A percentile compares a stretch with the other conserved stretches of the same genome.
These are phyloP conservation scores for Penicillium rolfsii DNA, from an alignment of 2,329 filamentous ascomycete species.

Conservation along the genomic window DNA sequence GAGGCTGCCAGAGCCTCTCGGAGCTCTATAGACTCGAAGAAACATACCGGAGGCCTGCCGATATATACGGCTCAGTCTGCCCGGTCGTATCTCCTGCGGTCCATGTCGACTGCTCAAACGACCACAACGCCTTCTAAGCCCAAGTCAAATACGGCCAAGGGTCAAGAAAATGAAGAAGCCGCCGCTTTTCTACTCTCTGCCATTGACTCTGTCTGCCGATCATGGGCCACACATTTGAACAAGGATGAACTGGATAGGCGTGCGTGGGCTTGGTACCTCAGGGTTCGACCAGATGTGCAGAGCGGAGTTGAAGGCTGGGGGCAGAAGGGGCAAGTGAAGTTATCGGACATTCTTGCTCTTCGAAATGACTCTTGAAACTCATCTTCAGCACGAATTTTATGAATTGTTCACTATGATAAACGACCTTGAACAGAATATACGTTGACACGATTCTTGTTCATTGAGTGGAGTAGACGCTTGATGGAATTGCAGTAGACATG, in stretches of 20 bases:
- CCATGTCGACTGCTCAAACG: conserved; percentile 37
- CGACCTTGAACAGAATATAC: background rate
- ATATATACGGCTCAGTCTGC: conserved; percentile 76
- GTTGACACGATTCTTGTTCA: background rate
- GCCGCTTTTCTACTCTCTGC: conserved; percentile 70
- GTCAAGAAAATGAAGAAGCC: conserved; percentile 69
- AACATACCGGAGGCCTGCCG: conserved; percentile 58
- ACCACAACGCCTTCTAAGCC: conserved; percentile 41
- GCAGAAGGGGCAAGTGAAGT: conserved; percentile 70
- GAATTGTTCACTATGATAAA: background rate
- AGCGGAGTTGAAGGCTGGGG: conserved; percentile 79
- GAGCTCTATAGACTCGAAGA: conserved; percentile 24
- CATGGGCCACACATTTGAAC: conserved; percentile 69
- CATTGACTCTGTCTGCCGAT: conserved; percentile 71
- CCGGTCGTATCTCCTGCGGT: conserved; percentile 58
- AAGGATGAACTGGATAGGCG: conserved; percentile 70
- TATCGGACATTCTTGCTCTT: conserved; percentile 64
- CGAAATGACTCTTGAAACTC: conserved; percentile 21
- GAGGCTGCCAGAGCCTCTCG: conserved; percentile 57
- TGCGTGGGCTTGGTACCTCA: conserved; percentile 81
- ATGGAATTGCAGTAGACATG: background rate
- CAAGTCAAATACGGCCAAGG: conserved; percentile 52
- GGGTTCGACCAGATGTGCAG: conserved; percentile 75
- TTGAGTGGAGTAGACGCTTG: background rate
- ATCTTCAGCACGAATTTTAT: background rate